phyloP scores from a whole-genome alignment of 148 eudicot species.

The Nepenthes mirabilis region DNA sequence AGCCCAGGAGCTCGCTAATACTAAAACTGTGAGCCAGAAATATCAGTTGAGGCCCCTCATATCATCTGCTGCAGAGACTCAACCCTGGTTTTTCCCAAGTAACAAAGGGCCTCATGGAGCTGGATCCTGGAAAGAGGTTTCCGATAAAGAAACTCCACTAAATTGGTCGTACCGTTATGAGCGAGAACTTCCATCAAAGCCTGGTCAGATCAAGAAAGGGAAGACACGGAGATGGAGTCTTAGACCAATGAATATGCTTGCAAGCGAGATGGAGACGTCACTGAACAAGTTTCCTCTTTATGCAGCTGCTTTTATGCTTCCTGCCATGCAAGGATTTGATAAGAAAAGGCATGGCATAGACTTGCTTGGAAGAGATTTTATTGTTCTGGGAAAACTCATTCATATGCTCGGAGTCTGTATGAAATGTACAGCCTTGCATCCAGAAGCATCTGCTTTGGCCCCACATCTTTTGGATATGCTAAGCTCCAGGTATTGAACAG shows the following conservation, averaged over 20 bases:
- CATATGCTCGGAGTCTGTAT: slow-evolving; percentile 93
- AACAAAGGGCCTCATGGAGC: slow-evolving; percentile 60
- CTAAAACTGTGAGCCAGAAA: slow-evolving; percentile 36
- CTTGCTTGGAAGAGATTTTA: slow-evolving; percentile 82
- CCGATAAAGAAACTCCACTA: slow-evolving; percentile 42
- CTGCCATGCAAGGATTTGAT: slow-evolving; percentile 90
- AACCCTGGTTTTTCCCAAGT: slow-evolving; percentile 88
- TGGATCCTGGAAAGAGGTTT: slow-evolving; percentile 75
- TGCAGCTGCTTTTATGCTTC: slow-evolving; percentile 95
- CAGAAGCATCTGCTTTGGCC: slow-evolving; percentile 85
- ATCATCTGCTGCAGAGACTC: slow-evolving; percentile 42
- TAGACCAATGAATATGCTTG: slow-evolving; percentile 16
- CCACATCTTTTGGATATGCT: slow-evolving; percentile 69
- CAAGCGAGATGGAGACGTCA: slow-evolving; percentile 41
- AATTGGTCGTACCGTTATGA: slow-evolving; percentile 72
- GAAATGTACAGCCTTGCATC: slow-evolving; percentile 85
- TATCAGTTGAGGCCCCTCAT: slow-evolving; percentile 33
- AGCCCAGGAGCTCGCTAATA: slow-evolving; percentile 70
- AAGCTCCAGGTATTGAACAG: slow-evolving; percentile 55
- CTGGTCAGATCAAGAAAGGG: slow-evolving; percentile 45
- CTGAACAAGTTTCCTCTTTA: slow-evolving; percentile 72
- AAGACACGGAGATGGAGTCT: slow-evolving; percentile 72
- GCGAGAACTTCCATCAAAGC: slow-evolving; percentile 65
- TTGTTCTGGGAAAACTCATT: slow-evolving; percentile 79
- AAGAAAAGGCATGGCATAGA: slow-evolving; percentile 95